Conservation (phyloP, 169 alveolate genomes). For the Theileria equi region DNA sequence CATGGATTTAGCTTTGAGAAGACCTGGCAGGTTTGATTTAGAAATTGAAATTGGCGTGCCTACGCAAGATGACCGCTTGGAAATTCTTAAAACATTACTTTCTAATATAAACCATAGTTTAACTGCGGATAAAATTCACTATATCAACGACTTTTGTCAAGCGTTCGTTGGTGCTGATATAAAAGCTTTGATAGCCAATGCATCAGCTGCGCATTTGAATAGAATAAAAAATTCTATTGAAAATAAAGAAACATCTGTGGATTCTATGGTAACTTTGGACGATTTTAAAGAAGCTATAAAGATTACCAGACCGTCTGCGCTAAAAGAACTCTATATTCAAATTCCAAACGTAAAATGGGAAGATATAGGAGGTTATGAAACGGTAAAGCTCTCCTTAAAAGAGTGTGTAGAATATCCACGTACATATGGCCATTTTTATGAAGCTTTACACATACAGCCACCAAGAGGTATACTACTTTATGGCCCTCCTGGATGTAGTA, state of each 20-base stretch:
- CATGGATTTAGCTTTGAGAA: constrained; percentile 89
- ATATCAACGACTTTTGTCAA: constrained; percentile 72
- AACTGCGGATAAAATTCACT: constrained; percentile 44
- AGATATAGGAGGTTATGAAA: constrained; percentile 98
- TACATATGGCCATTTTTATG: constrained; percentile 86
- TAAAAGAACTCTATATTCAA: constrained; percentile 82
- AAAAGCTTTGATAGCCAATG: constrained; percentile 68
- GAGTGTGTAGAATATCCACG: constrained; percentile 98
- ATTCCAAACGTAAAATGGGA: constrained; percentile 94
- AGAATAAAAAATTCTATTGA: constrained; percentile 16
- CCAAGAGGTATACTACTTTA: constrained; percentile 96
- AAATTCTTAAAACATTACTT: constrained; percentile 76
- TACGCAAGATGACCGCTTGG: constrained; percentile 82
- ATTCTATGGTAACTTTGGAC: constrained; percentile 16
- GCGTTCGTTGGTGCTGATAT: constrained; percentile 87
- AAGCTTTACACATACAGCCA: constrained; percentile 84
- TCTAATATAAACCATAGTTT: constrained; percentile 61
- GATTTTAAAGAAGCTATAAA: constrained; percentile 47
- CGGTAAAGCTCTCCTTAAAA: constrained; percentile 87
- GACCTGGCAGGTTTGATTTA: constrained; percentile 96
- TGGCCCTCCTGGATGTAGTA: constrained; percentile 99
- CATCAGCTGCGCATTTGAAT: constrained; percentile 36
- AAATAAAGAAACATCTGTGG: neutral
- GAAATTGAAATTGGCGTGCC: constrained; percentile 93
- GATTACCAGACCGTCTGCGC: constrained; percentile 71